phyloP scores from a whole-genome alignment of 352 stramenopile genomes.

The Phytophthora melonis region DNA sequence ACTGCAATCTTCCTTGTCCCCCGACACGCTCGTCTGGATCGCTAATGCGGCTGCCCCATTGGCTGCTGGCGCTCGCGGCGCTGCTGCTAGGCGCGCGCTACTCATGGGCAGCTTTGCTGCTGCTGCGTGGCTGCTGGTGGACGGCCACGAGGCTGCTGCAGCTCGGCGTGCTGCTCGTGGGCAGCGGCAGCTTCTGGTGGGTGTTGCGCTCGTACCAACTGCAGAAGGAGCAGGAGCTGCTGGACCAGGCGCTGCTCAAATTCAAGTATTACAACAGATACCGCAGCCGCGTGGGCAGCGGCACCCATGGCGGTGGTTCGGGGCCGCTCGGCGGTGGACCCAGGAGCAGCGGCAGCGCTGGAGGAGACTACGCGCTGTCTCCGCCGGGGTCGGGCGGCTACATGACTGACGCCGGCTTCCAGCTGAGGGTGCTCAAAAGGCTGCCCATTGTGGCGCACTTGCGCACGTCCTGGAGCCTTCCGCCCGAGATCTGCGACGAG shows the following conservation, averaged over 20 bases:
- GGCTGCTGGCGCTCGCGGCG: conserved; percentile 26
- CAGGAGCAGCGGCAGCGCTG: conserved; percentile 15
- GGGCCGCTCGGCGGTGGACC: neutral
- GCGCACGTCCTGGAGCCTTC: conserved; percentile 65
- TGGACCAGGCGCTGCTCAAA: conserved; percentile 57
- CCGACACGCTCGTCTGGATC: conserved; percentile 9
- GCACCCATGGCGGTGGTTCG: neutral
- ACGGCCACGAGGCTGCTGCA: conserved; percentile 46
- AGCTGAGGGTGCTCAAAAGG: conserved; percentile 65
- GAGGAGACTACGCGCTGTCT: conserved; percentile 14
- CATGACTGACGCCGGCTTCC: conserved; percentile 57
- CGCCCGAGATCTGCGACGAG: conserved; percentile 68
- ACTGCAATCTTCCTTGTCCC: conserved; percentile 11
- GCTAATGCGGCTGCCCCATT: conserved; percentile 30
- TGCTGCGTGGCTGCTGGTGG: conserved; percentile 34
- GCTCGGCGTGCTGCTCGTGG: conserved; percentile 53
- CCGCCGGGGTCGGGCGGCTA: conserved; percentile 2
- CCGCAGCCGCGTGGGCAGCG: conserved; percentile 36
- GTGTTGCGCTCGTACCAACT: conserved; percentile 72
- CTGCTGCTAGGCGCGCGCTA: conserved; percentile 41
- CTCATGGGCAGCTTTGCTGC: conserved; percentile 12
- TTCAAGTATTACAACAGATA: conserved; percentile 69
- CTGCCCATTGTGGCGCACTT: conserved; percentile 70
- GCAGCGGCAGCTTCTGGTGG: conserved; percentile 69
- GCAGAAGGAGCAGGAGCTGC: conserved; percentile 66